These are phyloP conservation scores for Sugiyamaella floridensis DNA, from an alignment of 805 yeast genomes.

Conservation along the genomic window DNA sequence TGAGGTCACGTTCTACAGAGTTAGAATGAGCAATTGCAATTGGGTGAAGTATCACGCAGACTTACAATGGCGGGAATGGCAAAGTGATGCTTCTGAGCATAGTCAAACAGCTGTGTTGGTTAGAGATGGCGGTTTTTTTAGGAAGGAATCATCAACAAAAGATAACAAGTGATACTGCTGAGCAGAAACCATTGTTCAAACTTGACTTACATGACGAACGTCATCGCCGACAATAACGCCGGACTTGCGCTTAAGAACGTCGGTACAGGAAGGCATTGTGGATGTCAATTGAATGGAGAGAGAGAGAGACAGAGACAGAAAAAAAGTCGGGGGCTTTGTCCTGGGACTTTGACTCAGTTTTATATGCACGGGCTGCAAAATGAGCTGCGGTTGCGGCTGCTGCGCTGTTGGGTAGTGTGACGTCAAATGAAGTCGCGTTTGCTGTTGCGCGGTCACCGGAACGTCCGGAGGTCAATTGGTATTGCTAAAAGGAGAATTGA, in stretches of 20 bases:
- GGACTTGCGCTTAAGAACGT: constrained; percentile 78
- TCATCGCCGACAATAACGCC: constrained; percentile 99
- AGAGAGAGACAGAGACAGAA: neutral
- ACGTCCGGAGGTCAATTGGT: too few species aligned
- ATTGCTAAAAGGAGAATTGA: too few species aligned
- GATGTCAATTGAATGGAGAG: neutral
- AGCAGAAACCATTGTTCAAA: too few species aligned
- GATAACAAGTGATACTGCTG: neutral
- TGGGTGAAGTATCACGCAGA: neutral
- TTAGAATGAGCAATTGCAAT: neutral
- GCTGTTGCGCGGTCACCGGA: too few species aligned
- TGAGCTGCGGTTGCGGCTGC: neutral
- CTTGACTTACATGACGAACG: constrained; percentile 45
- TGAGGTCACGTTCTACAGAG: constrained; percentile 73
- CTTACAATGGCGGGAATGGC: constrained; percentile 88
- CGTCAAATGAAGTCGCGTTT: neutral
- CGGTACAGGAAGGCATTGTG: constrained; percentile 30
- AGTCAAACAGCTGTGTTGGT: constrained; percentile 54
- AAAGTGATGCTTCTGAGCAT: constrained; percentile 87
- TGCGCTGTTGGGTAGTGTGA: neutral
- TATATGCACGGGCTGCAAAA: neutral
- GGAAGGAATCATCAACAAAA: neutral
- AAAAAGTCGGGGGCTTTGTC: neutral
- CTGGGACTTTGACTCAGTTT: neutral
- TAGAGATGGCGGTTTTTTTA: neutral